These are phyloP conservation scores for Apophysomyces trapeziformis DNA, from an alignment of 371 early-diverging fungal species.

Conservation along the genomic window DNA sequence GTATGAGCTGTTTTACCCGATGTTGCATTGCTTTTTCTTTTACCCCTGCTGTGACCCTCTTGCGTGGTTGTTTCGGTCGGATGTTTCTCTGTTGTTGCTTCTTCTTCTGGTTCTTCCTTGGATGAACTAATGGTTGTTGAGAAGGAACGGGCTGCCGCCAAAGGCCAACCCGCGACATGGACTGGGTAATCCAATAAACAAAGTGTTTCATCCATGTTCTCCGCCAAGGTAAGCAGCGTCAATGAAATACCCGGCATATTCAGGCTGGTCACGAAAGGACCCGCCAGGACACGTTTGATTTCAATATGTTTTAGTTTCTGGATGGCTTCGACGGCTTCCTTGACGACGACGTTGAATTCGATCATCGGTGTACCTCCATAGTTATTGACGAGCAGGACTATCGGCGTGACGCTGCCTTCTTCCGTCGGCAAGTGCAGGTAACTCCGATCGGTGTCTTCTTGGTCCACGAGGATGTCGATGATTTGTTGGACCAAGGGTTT, in stretches of 20 bases:
- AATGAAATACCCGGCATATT: slow-evolving; percentile 81
- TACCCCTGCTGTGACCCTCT: too few species aligned
- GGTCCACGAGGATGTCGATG: slow-evolving; percentile 58
- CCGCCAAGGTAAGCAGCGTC: slow-evolving; percentile 56
- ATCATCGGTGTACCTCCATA: slow-evolving; percentile 75
- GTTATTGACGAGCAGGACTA: slow-evolving; percentile 79
- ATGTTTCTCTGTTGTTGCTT: not conserved
- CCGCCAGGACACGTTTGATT: slow-evolving; percentile 63
- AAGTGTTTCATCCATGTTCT: slow-evolving; percentile 28
- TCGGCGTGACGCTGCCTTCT: slow-evolving; percentile 22
- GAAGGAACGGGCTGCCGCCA: slow-evolving; percentile 14
- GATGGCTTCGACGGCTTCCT: slow-evolving; percentile 58
- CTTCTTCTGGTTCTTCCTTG: not conserved
- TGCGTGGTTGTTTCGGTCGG: not conserved
- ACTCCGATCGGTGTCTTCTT: slow-evolving; percentile 51
- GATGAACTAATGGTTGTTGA: not conserved
- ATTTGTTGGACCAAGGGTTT: slow-evolving; percentile 55
- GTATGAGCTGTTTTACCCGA: too few species aligned
- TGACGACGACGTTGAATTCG: slow-evolving; percentile 71
- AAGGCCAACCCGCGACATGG: slow-evolving; percentile 62
- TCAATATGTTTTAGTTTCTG: slow-evolving; percentile 31
- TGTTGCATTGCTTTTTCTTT: too few species aligned
- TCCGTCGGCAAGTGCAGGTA: slow-evolving; percentile 30
- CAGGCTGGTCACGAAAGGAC: slow-evolving; percentile 74
- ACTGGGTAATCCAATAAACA: slow-evolving; percentile 54